Evolutionary conservation across 2,329 filamentous ascomycete genomes (phyloP).

Genomic region (Ceratocystis alfenasii): DNA sequence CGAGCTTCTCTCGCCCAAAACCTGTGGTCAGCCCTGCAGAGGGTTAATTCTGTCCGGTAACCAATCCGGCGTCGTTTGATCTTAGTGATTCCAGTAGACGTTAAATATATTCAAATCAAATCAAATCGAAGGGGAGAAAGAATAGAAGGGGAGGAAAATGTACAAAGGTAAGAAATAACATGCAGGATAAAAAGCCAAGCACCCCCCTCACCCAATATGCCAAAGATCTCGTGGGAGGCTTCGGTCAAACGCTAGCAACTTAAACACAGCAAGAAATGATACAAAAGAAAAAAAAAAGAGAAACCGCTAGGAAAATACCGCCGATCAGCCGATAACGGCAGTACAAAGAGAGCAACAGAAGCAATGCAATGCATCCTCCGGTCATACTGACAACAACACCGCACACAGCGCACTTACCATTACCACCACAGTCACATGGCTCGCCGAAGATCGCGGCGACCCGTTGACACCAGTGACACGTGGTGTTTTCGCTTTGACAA

Average conservation of each 20-base stretch:
- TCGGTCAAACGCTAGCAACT: not conserved
- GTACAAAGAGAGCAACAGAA: not conserved
- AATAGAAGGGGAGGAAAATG: not conserved
- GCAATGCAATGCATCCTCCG: not conserved
- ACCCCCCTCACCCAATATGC: not conserved
- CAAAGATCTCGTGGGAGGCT: not conserved
- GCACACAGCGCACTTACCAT: not conserved
- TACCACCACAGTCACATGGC: not conserved
- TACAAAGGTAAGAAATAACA: constrained; percentile 7
- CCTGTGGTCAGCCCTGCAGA: too few relatives aligned
- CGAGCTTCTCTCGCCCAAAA: too few relatives aligned
- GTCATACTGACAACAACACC: not conserved
- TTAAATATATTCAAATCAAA: too few relatives aligned
- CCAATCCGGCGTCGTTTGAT: too few relatives aligned
- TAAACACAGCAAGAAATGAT: not conserved
- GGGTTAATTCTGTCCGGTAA: too few relatives aligned
- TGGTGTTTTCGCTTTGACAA: constrained; percentile 29
- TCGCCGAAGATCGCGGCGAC: not conserved
- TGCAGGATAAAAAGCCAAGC: not conserved
- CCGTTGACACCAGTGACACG: constrained; percentile 23
- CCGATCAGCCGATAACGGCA: not conserved
- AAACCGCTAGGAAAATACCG: not conserved
- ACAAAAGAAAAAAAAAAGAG: not conserved
- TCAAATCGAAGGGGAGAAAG: not conserved
- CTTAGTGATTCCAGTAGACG: too few relatives aligned